Conservation (phyloP, 2,329 filamentous ascomycete genomes). For the Byssoonygena ceratinophila region DNA sequence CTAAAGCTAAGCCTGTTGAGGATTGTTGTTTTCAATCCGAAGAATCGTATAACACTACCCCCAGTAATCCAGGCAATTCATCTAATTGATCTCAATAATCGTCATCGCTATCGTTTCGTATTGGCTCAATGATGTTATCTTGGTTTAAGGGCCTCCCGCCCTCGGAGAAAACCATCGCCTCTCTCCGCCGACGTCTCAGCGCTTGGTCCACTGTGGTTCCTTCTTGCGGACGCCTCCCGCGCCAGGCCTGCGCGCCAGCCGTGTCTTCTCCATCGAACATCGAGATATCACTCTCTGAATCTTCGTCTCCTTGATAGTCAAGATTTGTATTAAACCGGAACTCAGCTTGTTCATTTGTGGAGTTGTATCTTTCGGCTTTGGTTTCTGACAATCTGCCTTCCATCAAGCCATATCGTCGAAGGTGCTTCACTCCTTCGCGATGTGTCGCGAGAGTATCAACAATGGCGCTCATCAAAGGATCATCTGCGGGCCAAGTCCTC, state of each 20-base stretch:
- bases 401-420: conserved; percentile 36
- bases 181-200: conserved; percentile 62
- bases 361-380: conserved; percentile 3
- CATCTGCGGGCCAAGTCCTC: conserved; percentile 35
- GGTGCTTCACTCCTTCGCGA: conserved; percentile 31
- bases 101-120: conserved; percentile 17
- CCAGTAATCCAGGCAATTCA: neutral
- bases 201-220: conserved; percentile 49
- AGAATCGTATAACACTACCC: neutral
- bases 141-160: conserved; percentile 63
- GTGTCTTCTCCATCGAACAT: conserved; percentile 46
- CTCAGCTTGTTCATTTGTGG: neutral
- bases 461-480: conserved; percentile 37
- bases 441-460: conserved; percentile 31
- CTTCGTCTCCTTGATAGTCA: conserved; percentile 43
- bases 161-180: conserved; percentile 85
- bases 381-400: conserved; percentile 32
- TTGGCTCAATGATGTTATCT: conserved; percentile 66
- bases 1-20: no score
- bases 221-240: conserved; percentile 25
- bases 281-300: conserved; percentile 39
- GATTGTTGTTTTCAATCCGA: neutral
- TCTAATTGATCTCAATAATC: neutral
- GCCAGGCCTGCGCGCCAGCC: conserved; percentile 31
- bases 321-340: conserved; percentile 31